Percentiles rank a stretch among this genome's conserved stretches.
Evolutionary conservation across 495 filamentous ascomycete species (phyloP).

Genomic region (Neurospora tetrasperma): DNA sequence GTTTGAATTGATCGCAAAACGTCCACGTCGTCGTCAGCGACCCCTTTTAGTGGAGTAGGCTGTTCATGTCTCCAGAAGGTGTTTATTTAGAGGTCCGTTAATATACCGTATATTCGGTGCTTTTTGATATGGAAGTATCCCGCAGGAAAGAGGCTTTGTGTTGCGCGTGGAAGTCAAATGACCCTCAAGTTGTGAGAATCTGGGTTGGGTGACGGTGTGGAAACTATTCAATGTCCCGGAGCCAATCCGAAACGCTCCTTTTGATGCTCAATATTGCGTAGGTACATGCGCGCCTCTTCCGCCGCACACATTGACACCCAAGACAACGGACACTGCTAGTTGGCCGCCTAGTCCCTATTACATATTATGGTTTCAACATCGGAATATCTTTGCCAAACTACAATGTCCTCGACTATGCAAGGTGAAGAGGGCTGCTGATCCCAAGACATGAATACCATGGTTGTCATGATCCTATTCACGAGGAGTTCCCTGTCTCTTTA

Average conservation of each 20-base stretch:
- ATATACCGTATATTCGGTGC: neutral
- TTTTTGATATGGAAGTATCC: neutral
- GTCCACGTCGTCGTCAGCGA: neutral
- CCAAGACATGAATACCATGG: neutral
- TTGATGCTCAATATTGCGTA: neutral
- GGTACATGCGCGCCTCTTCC: neutral
- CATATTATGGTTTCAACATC: neutral
- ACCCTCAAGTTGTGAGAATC: neutral
- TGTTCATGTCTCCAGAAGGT: neutral
- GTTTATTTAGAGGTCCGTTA: neutral
- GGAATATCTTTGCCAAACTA: neutral
- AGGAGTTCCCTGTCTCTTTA: neutral
- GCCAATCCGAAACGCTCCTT: neutral
- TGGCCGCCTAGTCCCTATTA: neutral
- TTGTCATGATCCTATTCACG: neutral
- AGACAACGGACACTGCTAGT: neutral
- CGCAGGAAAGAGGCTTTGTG: neutral
- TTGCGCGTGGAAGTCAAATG: neutral
- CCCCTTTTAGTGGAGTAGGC: neutral
- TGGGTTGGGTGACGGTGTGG: neutral
- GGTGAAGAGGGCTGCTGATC: neutral
- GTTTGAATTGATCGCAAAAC: neutral
- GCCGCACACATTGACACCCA: neutral
- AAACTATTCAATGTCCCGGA: neutral
- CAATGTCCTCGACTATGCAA: neutral